phyloP scores from a whole-genome alignment of 2,329 filamentous ascomycete species.

The Amylocarpus encephaloides region DNA sequence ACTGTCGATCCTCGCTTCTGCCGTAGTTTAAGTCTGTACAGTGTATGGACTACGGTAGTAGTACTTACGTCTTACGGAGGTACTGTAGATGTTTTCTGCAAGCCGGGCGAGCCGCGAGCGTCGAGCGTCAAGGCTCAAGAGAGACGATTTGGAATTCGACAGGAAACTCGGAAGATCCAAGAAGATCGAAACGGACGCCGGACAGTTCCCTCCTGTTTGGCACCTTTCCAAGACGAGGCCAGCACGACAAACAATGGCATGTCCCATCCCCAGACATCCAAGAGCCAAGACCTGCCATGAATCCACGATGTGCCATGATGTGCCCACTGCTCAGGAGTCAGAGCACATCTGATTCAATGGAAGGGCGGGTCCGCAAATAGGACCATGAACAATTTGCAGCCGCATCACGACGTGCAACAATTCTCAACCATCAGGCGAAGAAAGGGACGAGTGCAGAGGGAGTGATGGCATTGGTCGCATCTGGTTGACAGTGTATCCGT shows the following conservation, averaged over 20 bases:
- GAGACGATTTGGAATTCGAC: neutral
- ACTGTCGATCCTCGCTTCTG: no score
- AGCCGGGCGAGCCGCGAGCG: no score
- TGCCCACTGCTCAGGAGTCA: no score
- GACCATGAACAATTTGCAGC: neutral
- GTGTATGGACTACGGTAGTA: no score
- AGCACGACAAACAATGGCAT: neutral
- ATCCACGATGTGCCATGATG: neutral
- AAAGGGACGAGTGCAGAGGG: no score
- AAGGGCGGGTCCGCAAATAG: neutral
- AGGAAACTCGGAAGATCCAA: neutral
- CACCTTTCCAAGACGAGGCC: neutral
- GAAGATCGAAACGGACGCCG: neutral
- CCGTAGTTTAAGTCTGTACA: no score
- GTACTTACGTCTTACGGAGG: no score
- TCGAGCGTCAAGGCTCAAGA: no score
- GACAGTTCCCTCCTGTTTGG: neutral
- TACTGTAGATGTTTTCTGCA: no score
- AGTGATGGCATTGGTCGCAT: neutral
- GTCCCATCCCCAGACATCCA: neutral
- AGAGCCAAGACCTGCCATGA: neutral
- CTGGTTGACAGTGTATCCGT: no score
- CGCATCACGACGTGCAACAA: constrained; percentile 1
- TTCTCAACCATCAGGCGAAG: neutral
- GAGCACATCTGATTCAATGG: no score